These are phyloP conservation scores for Colletotrichum navitas DNA, from an alignment of 2,329 filamentous ascomycete species.

Conservation along the genomic window DNA sequence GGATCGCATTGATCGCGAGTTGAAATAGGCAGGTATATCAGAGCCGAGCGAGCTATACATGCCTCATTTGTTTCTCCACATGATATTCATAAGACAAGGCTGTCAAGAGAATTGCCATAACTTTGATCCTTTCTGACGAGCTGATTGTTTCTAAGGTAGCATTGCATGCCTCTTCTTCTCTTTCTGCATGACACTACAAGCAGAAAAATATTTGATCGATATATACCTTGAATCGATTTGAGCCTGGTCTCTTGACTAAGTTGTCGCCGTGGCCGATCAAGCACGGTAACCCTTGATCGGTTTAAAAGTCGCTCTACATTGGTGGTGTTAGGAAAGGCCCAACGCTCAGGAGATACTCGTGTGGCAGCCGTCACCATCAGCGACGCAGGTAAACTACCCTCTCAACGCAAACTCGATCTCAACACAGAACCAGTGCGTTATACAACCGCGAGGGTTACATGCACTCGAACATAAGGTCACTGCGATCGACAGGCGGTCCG, in stretches of 20 bases:
- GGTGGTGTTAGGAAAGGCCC: background rate
- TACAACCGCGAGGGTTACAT: slow-evolving; percentile 42
- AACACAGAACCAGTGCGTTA: slow-evolving; percentile 13
- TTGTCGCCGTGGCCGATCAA: background rate
- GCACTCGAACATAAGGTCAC: slow-evolving; percentile 46
- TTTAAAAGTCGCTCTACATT: background rate
- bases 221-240: no score
- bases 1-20: background rate
- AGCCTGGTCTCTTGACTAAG: background rate
- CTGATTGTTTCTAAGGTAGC: background rate
- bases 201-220: background rate
- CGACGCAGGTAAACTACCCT: slow-evolving; percentile 40
- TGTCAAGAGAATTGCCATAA: background rate
- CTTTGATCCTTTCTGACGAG: no score
- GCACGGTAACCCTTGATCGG: background rate
- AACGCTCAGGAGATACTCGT: background rate
- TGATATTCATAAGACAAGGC: background rate
- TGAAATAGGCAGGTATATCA: no score
- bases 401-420: background rate
- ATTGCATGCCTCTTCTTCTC: no score
- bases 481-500: slow-evolving; percentile 44
- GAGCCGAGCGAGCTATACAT: background rate
- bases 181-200: background rate
- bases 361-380: slow-evolving; percentile 42
- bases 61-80: no score